These are phyloP conservation scores for Bathelium albidoporum DNA, from an alignment of 495 filamentous ascomycete species.

Conservation along the genomic window DNA sequence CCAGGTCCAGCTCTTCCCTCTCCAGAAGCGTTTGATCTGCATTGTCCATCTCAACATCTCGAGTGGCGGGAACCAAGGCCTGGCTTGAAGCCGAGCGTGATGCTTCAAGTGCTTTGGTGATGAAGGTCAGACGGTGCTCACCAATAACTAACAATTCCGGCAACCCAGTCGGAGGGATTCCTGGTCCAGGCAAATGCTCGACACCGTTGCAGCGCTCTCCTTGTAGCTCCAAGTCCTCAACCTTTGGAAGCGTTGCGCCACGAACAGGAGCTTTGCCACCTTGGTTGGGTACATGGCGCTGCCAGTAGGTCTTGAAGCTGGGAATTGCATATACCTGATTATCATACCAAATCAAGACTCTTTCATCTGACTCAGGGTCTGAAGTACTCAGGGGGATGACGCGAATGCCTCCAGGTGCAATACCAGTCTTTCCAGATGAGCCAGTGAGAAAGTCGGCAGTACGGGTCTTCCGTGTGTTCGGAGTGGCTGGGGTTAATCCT, in stretches of 20 bases:
- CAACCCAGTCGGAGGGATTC: constrained; percentile 16
- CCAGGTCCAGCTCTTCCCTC: constrained; percentile 29
- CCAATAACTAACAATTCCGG: constrained; percentile 20
- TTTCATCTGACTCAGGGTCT: constrained; percentile 26
- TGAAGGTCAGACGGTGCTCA: constrained; percentile 30
- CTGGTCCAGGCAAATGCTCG: constrained; percentile 14
- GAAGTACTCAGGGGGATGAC: constrained; percentile 31
- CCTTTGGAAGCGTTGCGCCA: constrained; percentile 20
- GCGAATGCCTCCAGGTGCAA: constrained; percentile 52
- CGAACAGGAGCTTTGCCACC: constrained; percentile 16
- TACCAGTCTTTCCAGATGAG: constrained; percentile 28
- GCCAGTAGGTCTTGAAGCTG: constrained; percentile 28
- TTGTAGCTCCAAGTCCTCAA: background rate
- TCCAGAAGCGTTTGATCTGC: constrained; percentile 28
- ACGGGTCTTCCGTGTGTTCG: constrained; percentile 56
- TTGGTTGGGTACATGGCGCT: constrained; percentile 20
- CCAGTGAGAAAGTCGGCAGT: constrained; percentile 48
- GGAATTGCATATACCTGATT: constrained; percentile 28
- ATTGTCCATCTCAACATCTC: constrained; percentile 3
- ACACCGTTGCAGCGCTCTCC: constrained; percentile 6
- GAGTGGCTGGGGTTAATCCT: constrained; percentile 70
- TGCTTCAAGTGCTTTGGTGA: constrained; percentile 13
- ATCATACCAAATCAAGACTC: constrained; percentile 33
- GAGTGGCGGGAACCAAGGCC: constrained; percentile 8
- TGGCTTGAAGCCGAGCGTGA: background rate